A percentile compares a stretch with the other conserved stretches of the same genome.
Evolutionary conservation across 2,329 filamentous ascomycete species (phyloP).

Genomic region (Fusarium irregulare): DNA sequence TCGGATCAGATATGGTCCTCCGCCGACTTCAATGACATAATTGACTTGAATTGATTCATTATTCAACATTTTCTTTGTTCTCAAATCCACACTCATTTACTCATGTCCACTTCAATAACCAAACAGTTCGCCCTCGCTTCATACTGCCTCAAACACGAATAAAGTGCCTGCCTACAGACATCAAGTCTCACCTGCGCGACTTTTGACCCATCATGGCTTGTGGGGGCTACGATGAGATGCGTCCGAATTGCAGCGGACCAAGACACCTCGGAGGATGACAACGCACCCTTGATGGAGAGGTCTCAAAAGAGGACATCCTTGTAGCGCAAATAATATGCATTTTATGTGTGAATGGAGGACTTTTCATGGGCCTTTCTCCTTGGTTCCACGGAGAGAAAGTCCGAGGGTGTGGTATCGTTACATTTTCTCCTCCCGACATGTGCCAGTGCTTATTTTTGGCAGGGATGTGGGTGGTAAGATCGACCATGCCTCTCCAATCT

Average conservation of each 20-base stretch:
- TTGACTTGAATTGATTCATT: not conserved
- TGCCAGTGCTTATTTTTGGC: conserved; percentile 38
- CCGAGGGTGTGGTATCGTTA: conserved; percentile 33
- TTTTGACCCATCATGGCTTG: conserved; percentile 27
- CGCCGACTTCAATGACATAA: not conserved
- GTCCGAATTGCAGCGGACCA: conserved; percentile 32
- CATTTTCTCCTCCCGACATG: conserved; percentile 25
- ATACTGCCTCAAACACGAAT: not conserved
- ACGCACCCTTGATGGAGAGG: conserved; percentile 31
- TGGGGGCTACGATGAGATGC: conserved; percentile 31
- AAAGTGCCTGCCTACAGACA: not conserved
- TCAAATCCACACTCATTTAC: conserved; percentile 1
- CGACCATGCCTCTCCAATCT: conserved; percentile 27
- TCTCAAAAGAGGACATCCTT: conserved; percentile 17
- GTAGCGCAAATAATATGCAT: conserved; percentile 23
- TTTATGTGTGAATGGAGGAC: conserved; percentile 3
- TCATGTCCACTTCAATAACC: not conserved
- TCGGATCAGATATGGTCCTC: conserved; percentile 34
- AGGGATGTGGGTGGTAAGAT: conserved; percentile 38
- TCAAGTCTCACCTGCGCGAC: conserved; percentile 40
- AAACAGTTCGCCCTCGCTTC: conserved; percentile 16
- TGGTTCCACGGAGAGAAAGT: conserved; percentile 32
- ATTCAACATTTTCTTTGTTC: conserved; percentile 28
- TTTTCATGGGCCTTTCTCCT: conserved; percentile 9
- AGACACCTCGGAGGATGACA: conserved; percentile 33